phyloP scores from a whole-genome alignment of 768 basidiomycete genomes.

The Sporobolomyces phaffii region DNA sequence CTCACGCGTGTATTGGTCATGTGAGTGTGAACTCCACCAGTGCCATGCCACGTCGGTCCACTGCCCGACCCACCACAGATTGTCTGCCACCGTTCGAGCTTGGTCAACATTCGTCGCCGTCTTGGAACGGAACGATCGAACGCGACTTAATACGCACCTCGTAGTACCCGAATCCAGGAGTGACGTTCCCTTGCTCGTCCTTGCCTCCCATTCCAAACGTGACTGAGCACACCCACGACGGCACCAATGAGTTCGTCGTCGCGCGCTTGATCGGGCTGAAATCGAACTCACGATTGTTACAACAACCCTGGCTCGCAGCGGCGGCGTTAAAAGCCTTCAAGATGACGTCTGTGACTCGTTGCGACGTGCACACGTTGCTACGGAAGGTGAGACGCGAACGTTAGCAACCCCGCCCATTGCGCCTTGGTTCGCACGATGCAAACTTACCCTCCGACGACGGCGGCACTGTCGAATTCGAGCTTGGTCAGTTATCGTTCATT shows the following conservation, averaged over 20 bases:
- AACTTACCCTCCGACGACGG: slow-evolving; percentile 6
- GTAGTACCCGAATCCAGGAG: slow-evolving; percentile 48
- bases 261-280: not conserved
- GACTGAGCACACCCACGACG: too few relatives aligned
- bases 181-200: slow-evolving; percentile 50
- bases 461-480: not conserved
- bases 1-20: slow-evolving; percentile 55
- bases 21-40: slow-evolving; percentile 62
- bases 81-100: slow-evolving; percentile 58
- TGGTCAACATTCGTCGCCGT: too few relatives aligned
- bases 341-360: slow-evolving; percentile 88
- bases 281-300: slow-evolving; percentile 48
- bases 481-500: not conserved
- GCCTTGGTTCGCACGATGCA: too few relatives aligned
- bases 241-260: too few relatives aligned
- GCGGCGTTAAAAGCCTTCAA: slow-evolving; percentile 85
- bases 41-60: slow-evolving; percentile 83
- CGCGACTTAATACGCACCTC: slow-evolving; percentile 49
- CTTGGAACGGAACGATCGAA: too few relatives aligned
- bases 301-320: slow-evolving; percentile 85
- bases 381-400: not conserved
- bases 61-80: slow-evolving; percentile 92
- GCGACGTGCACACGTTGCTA: slow-evolving; percentile 55
- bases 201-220: slow-evolving; percentile 25
- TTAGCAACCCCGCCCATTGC: too few relatives aligned